Conservation (phyloP, 305 asterid genomes). For the Fraxinus greggii region DNA sequence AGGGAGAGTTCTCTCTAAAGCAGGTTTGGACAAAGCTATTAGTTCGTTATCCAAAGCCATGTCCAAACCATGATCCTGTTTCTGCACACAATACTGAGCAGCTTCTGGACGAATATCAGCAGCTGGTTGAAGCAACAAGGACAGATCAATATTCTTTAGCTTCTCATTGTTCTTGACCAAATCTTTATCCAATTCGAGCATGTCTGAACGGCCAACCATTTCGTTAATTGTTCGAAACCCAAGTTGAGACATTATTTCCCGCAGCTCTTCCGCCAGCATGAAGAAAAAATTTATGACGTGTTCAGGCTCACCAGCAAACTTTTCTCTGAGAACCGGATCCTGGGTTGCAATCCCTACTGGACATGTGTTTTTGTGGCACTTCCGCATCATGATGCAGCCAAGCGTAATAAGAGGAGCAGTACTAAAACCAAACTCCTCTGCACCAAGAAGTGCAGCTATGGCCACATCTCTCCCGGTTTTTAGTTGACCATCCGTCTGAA, state of each 20-base stretch:
- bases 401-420: conserved; percentile 97
- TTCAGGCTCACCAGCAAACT: conserved; percentile 98
- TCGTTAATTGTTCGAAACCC: conserved; percentile 83
- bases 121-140: conserved; percentile 89
- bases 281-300: conserved; percentile 96
- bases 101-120: conserved; percentile 97
- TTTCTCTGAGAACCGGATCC: conserved; percentile 93
- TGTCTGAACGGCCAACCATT: conserved; percentile 97
- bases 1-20: conserved; percentile 74
- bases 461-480: conserved; percentile 99
- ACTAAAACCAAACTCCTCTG: conserved; percentile 99
- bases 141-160: conserved; percentile 82
- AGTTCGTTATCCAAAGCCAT: conserved; percentile 90
- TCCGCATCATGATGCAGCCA: conserved; percentile 99
- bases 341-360: conserved; percentile 99
- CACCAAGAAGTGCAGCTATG: conserved; percentile 97
- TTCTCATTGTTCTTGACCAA: conserved; percentile 69
- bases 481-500: conserved; percentile 97
- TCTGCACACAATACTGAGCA: conserved; percentile 92
- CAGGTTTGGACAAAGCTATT: conserved; percentile 64
- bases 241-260: conserved; percentile 91
- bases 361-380: conserved; percentile 98
- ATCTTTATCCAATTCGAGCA: conserved; percentile 85
- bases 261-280: conserved; percentile 95
- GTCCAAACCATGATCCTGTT: conserved; percentile 95